Conservation (phyloP, 2,329 filamentous ascomycete species). For the Fusarium longipes region DNA sequence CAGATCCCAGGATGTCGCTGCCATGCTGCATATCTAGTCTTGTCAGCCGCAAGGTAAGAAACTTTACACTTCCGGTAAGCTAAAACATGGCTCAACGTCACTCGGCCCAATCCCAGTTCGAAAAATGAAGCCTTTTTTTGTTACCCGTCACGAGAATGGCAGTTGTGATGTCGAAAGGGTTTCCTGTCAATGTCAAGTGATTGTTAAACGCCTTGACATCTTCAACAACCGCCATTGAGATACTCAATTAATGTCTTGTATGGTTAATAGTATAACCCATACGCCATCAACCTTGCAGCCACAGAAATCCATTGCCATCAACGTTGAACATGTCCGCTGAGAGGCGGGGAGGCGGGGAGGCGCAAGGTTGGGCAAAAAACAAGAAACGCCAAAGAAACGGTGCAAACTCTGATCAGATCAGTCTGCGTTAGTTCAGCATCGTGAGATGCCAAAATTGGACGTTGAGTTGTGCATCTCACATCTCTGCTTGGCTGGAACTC, state of each 20-base stretch:
- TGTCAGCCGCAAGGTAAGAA: conserved; percentile 13
- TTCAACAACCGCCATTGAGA: background rate
- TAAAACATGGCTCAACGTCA: conserved; percentile 1
- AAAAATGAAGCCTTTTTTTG: background rate
- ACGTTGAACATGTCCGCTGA: conserved; percentile 8
- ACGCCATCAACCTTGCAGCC: background rate
- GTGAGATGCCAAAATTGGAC: conserved; percentile 29
- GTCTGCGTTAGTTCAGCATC: conserved; percentile 11
- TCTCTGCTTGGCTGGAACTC: conserved; percentile 17
- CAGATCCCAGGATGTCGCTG: background rate
- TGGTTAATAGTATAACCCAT: background rate
- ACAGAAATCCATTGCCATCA: background rate
- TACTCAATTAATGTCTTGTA: background rate
- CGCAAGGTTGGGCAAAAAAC: conserved; percentile 10
- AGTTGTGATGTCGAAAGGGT: background rate
- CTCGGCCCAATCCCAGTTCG: background rate
- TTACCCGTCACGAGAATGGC: background rate
- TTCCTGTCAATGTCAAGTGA: conserved; percentile 15
- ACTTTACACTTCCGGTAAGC: background rate
- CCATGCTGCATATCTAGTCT: conserved; percentile 13
- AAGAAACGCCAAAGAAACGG: conserved; percentile 12
- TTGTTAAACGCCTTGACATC: background rate
- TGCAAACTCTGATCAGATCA: conserved; percentile 31
- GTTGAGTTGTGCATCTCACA: conserved; percentile 4
- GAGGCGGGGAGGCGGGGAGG: conserved; percentile 9